Evolutionary conservation across 1,284 basidiomycete genomes (phyloP).

Genomic region (Salmacisia buchloeana): DNA sequence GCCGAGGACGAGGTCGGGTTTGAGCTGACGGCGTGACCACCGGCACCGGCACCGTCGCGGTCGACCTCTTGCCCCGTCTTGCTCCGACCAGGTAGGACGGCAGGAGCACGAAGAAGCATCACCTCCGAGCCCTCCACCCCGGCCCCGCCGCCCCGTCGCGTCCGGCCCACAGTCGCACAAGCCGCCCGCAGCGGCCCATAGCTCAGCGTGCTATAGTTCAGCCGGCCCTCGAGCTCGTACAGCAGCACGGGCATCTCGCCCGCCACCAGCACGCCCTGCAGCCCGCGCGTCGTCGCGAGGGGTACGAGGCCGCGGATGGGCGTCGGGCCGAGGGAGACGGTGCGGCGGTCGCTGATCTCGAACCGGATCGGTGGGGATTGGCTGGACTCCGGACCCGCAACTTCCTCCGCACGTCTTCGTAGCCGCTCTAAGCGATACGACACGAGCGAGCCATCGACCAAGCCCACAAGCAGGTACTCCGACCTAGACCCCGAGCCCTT

Average conservation of each 20-base stretch:
- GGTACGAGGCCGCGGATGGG: conserved; percentile 60
- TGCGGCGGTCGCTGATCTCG: conserved; percentile 56
- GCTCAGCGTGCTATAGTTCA: background rate
- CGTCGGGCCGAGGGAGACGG: conserved; percentile 63
- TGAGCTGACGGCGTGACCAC: background rate
- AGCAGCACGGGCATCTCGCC: conserved; percentile 22
- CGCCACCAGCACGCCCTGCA: conserved; percentile 36
- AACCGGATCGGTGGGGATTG: conserved; percentile 6
- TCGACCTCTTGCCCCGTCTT: too few species aligned
- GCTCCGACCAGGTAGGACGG: too few species aligned
- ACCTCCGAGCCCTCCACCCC: too few species aligned
- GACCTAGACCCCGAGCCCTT: conserved; percentile 46
- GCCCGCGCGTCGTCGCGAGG: conserved; percentile 25
- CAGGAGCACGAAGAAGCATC: background rate
- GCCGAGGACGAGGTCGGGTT: background rate
- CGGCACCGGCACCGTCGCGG: too few species aligned
- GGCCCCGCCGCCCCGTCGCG: background rate
- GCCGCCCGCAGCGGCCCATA: background rate
- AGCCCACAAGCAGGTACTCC: conserved; percentile 67
- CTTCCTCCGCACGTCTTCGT: too few species aligned
- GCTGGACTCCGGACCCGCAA: background rate
- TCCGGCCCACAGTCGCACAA: background rate
- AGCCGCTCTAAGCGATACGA: conserved; percentile 55
- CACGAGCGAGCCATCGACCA: conserved; percentile 73
- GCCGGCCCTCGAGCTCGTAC: background rate